phyloP scores from a whole-genome alignment of 2,329 filamentous ascomycete species.

The Cladosporium sp. region DNA sequence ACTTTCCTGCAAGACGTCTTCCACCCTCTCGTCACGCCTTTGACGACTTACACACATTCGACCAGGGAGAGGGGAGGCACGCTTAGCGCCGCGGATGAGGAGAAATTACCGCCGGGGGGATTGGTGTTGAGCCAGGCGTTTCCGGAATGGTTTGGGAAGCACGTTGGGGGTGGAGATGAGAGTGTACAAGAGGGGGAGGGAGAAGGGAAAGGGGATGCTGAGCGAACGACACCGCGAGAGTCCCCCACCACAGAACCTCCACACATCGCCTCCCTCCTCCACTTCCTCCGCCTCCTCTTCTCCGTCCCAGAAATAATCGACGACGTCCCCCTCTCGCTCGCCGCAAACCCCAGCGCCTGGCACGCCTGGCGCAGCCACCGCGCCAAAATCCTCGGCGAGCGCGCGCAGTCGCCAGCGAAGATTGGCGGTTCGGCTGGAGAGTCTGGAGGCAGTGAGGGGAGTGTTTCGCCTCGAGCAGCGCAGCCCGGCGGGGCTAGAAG shows the following conservation, averaged over 20 bases:
- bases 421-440: slow-evolving; percentile 13
- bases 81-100: slow-evolving; percentile 76
- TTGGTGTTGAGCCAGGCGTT: slow-evolving; percentile 91
- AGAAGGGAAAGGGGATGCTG: too few species aligned
- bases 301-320: slow-evolving; percentile 73
- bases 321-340: slow-evolving; percentile 70
- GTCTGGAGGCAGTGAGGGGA: slow-evolving; percentile 15
- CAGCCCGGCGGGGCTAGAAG: slow-evolving; percentile 46
- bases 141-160: slow-evolving; percentile 68
- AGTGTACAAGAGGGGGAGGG: too few species aligned
- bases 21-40: slow-evolving; percentile 84
- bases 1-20: slow-evolving; percentile 92
- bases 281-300: slow-evolving; percentile 79
- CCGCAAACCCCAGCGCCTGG: slow-evolving; percentile 88
- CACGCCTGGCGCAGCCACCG: slow-evolving; percentile 83
- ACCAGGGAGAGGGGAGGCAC: slow-evolving; percentile 69
- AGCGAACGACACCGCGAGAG: too few species aligned
- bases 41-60: slow-evolving; percentile 92
- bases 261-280: slow-evolving; percentile 55
- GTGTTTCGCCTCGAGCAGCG: slow-evolving; percentile 25
- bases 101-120: slow-evolving; percentile 77
- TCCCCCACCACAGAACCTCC: slow-evolving; percentile 17
- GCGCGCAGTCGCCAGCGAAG: background rate
- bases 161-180: background rate
- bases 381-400: slow-evolving; percentile 29